Percentiles rank a stretch among this genome's conserved stretches.
phyloP scores from a whole-genome alignment of 2,329 filamentous ascomycete genomes.

The Talaromyces piceae region DNA sequence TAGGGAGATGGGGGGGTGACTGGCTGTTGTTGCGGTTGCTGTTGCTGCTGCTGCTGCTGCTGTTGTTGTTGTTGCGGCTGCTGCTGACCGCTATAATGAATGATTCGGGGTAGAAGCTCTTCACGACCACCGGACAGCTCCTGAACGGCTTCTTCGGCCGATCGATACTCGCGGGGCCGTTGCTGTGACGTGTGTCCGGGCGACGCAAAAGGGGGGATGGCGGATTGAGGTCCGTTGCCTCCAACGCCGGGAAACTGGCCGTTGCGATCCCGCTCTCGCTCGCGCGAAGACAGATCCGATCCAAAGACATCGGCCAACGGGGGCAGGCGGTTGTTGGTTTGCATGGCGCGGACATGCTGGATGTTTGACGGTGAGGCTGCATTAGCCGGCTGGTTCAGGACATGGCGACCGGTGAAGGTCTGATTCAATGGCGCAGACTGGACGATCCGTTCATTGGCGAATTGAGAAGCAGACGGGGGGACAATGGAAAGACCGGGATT shows the following conservation, averaged over 20 bases:
- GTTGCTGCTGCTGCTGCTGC: no score
- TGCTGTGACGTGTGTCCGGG: conserved; percentile 42
- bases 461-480: conserved; percentile 85
- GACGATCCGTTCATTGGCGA: conserved; percentile 88
- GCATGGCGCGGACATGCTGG: conserved; percentile 77
- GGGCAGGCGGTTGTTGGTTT: conserved; percentile 85
- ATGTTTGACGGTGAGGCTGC: conserved; percentile 81
- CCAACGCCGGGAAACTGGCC: conserved; percentile 49
- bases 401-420: conserved; percentile 85
- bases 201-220: conserved; percentile 64
- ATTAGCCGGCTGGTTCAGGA: conserved; percentile 73
- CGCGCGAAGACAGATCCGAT: conserved; percentile 52
- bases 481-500: conserved; percentile 90
- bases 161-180: conserved; percentile 80
- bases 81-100: conserved; percentile 92
- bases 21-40: no score
- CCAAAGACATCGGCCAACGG: conserved; percentile 94
- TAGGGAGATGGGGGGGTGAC: conserved; percentile 54
- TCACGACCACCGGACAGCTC: conserved; percentile 85
- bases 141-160: conserved; percentile 89
- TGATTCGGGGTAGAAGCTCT: conserved; percentile 83
- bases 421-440: conserved; percentile 93
- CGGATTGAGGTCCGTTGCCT: conserved; percentile 57
- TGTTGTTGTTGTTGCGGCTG: conserved; percentile 65
- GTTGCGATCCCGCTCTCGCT: conserved; percentile 31